phyloP scores from a whole-genome alignment of 441 rosid species.

The Gossypium schwendimanii region DNA sequence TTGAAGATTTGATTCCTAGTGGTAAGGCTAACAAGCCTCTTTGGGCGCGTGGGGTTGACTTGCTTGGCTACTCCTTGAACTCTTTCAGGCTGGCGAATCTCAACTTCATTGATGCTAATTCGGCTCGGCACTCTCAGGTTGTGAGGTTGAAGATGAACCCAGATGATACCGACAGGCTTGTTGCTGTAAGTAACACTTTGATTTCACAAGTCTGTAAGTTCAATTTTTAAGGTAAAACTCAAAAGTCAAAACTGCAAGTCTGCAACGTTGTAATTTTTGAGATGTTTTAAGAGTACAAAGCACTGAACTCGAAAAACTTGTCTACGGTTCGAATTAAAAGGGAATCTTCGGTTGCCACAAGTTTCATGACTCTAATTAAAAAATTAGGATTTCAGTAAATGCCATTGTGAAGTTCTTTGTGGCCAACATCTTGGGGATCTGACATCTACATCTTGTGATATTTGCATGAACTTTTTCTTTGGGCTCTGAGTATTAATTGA shows the following conservation, averaged over 20 bases:
- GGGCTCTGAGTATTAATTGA: neutral
- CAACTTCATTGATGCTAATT: slow-evolving; percentile 39
- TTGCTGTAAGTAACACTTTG: slow-evolving; percentile 35
- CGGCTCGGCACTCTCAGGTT: slow-evolving; percentile 44
- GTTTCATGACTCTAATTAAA: neutral
- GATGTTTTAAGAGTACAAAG: neutral
- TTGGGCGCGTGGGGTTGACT: slow-evolving; percentile 81
- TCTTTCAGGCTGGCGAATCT: slow-evolving; percentile 55
- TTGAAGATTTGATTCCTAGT: slow-evolving; percentile 64
- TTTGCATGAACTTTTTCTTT: neutral
- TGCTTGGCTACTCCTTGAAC: slow-evolving; percentile 83
- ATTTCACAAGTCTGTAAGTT: neutral
- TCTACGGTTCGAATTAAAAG: neutral
- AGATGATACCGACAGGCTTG: slow-evolving; percentile 41
- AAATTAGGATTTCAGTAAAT: neutral
- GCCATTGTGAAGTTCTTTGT: neutral
- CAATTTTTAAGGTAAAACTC: neutral
- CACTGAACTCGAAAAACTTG: neutral
- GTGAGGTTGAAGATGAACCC: slow-evolving; percentile 44
- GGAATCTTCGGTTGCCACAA: neutral
- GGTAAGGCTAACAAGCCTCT: slow-evolving; percentile 66
- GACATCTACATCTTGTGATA: neutral
- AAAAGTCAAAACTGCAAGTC: neutral
- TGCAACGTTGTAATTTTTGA: neutral
- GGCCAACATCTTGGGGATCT: neutral